Evolutionary conservation across 2,329 filamentous ascomycete species (phyloP).

Genomic region (Penicillium sp.): DNA sequence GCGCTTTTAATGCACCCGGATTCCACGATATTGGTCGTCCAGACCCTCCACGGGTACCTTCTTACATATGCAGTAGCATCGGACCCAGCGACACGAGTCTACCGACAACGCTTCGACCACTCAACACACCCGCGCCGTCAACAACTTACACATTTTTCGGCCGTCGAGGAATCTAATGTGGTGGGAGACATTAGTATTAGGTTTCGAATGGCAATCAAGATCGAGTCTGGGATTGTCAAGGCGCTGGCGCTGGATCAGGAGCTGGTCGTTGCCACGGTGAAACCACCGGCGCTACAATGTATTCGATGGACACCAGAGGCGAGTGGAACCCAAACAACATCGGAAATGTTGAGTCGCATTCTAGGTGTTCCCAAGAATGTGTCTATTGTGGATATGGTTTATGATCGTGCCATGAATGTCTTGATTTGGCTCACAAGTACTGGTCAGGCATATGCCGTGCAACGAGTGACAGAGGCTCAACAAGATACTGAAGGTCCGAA

Average conservation of each 20-base stretch:
- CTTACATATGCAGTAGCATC: conserved; percentile 92
- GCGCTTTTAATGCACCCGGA: conserved; percentile 86
- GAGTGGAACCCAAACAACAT: conserved; percentile 79
- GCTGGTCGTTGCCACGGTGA: conserved; percentile 84
- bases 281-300: conserved; percentile 92
- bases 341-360: conserved; percentile 86
- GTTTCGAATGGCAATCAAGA: conserved; percentile 97
- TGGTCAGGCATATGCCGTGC: conserved; percentile 86
- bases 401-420: conserved; percentile 95
- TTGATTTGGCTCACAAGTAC: conserved; percentile 89
- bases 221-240: conserved; percentile 89
- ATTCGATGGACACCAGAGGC: conserved; percentile 91
- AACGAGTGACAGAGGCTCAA: conserved; percentile 56
- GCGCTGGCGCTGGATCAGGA: conserved; percentile 90
- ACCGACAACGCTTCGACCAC: conserved; percentile 72
- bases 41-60: conserved; percentile 80
- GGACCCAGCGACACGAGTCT: conserved; percentile 78
- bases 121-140: conserved; percentile 47
- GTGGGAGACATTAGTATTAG: conserved; percentile 85
- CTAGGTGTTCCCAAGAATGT: conserved; percentile 78
- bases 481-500: conserved; percentile 53
- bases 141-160: conserved; percentile 54
- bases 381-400: conserved; percentile 78
- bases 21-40: conserved; percentile 86
- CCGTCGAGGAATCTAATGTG: conserved; percentile 77